phyloP scores from a whole-genome alignment of 495 filamentous ascomycete genomes.

The Hypoxylon trugodes region DNA sequence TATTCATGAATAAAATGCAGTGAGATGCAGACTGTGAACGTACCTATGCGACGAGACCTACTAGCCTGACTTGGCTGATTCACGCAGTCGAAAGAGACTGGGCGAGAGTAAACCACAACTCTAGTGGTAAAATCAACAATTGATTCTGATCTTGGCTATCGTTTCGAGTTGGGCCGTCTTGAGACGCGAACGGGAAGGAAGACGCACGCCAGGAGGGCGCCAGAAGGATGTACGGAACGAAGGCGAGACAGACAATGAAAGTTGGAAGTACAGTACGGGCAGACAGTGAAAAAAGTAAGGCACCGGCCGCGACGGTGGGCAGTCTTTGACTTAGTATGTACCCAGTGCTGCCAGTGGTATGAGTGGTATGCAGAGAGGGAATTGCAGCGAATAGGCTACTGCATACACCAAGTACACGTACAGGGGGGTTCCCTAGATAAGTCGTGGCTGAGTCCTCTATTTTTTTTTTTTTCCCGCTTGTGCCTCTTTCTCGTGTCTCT shows the following conservation, averaged over 20 bases:
- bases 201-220: no score
- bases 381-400: conserved; percentile 37
- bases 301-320: conserved; percentile 19
- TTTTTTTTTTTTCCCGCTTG: conserved; percentile 30
- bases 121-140: conserved; percentile 23
- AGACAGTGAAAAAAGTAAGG: no score
- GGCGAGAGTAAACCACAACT: conserved; percentile 22
- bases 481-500: conserved; percentile 30
- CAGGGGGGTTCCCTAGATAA: conserved; percentile 26
- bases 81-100: conserved; percentile 33
- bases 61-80: conserved; percentile 16
- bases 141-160: conserved; percentile 31
- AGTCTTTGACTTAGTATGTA: conserved; percentile 10
- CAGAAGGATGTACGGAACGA: conserved; percentile 20
- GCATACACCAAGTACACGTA: conserved; percentile 26
- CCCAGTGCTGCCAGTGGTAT: no score
- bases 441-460: conserved; percentile 36
- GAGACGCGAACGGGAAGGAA: conserved; percentile 39
- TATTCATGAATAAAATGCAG: conserved; percentile 8
- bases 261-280: conserved; percentile 23
- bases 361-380: no score
- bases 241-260: conserved; percentile 12
- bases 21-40: conserved; percentile 11
- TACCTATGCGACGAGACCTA: conserved; percentile 20
- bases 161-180: conserved; percentile 39